Percentiles rank a stretch among this genome's conserved stretches.
Evolutionary conservation across 2,329 filamentous ascomycete species (phyloP).

Genomic region (Colletotrichum musae): DNA sequence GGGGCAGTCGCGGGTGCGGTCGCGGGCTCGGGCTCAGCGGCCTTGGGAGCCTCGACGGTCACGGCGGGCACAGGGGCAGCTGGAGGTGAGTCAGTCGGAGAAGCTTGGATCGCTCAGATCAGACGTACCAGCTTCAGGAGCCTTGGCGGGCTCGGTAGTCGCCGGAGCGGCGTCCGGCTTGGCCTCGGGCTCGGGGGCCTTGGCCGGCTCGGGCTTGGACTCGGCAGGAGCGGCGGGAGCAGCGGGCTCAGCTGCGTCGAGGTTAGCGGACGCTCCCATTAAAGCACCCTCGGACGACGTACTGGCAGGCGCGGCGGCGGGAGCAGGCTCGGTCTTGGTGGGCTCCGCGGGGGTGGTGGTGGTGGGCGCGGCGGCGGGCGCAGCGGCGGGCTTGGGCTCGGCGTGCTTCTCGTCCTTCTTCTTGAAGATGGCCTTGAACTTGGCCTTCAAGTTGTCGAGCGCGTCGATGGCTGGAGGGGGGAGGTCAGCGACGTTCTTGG

Average conservation of each 20-base stretch:
- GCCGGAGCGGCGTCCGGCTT: slow-evolving; percentile 36
- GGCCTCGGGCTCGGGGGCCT: slow-evolving; percentile 32
- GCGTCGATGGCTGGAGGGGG: slow-evolving; percentile 60
- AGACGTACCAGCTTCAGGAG: slow-evolving; percentile 35
- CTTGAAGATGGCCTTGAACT: slow-evolving; percentile 68
- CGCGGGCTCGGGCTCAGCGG: slow-evolving; percentile 34
- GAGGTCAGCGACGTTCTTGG: slow-evolving; percentile 32
- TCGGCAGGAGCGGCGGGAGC: slow-evolving; percentile 30
- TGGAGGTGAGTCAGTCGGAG: slow-evolving; percentile 12
- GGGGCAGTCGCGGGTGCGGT: slow-evolving; percentile 43
- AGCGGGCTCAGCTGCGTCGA: slow-evolving; percentile 34
- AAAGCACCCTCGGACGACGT: not conserved
- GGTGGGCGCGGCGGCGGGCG: slow-evolving; percentile 47
- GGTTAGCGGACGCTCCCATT: slow-evolving; percentile 3
- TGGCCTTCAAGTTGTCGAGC: slow-evolving; percentile 69
- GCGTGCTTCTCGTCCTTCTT: slow-evolving; percentile 55
- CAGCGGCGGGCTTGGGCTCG: slow-evolving; percentile 47
- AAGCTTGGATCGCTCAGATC: not conserved
- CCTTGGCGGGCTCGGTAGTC: slow-evolving; percentile 41
- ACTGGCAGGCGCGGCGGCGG: slow-evolving; percentile 37
- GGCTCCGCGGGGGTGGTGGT: slow-evolving; percentile 48
- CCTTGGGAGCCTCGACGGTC: slow-evolving; percentile 47
- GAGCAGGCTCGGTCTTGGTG: slow-evolving; percentile 45
- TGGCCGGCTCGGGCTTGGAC: slow-evolving; percentile 38
- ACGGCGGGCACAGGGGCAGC: slow-evolving; percentile 41